phyloP scores from a whole-genome alignment of 352 stramenopile species.

The Aphanomyces stellatus region DNA sequence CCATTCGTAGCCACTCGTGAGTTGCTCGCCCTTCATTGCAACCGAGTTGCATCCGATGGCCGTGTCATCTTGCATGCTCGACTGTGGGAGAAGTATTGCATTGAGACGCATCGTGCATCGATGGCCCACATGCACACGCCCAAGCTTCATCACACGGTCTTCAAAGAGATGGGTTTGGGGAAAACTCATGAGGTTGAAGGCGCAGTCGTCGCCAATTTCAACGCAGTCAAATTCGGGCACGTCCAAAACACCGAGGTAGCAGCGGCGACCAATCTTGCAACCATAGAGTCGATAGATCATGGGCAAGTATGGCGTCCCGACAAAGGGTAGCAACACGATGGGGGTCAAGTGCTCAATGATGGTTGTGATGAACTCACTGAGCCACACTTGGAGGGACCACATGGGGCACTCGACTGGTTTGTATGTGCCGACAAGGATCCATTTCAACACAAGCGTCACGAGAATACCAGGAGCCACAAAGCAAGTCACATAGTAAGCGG shows the following conservation, averaged over 20 bases:
- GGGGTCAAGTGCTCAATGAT: neutral
- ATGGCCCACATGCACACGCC: neutral
- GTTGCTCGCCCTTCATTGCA: slow-evolving; percentile 5
- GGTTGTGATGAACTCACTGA: slow-evolving; percentile 1
- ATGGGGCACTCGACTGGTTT: neutral
- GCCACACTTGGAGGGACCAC: neutral
- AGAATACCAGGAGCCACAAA: neutral
- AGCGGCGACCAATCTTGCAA: neutral
- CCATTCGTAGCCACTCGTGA: neutral
- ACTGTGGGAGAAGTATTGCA: neutral
- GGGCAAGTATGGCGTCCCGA: neutral
- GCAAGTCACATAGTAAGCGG: neutral
- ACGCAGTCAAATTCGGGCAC: neutral
- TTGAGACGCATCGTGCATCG: neutral
- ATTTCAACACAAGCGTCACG: neutral
- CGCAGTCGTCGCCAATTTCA: neutral
- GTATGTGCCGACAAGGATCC: neutral
- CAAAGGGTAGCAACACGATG: neutral
- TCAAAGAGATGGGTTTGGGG: slow-evolving; percentile 2
- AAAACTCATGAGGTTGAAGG: neutral
- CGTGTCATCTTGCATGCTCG: neutral
- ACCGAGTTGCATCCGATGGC: neutral
- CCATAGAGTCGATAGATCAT: neutral
- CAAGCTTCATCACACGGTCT: slow-evolving; percentile 6
- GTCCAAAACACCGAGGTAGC: neutral